Base-by-base conservation (phyloP, 1,139 yeast genomes). In the Yamadazyma dushanensis region DNA sequence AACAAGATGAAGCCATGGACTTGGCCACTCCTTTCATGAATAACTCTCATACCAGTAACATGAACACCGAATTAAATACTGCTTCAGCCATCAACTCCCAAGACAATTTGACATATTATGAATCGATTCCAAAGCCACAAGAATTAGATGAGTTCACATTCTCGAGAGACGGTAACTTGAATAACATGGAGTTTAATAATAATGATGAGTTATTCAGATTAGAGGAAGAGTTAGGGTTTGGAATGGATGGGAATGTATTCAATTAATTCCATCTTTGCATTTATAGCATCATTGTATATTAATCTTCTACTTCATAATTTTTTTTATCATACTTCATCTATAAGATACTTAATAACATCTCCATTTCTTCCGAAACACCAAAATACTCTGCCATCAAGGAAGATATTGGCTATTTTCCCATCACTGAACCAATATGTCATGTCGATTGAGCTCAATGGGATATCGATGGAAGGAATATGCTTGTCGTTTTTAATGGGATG, bases 341-440 rank as follows among this genome's bases (percentile, higher is more conserved):
- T 49, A 30, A 34, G 34, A 36, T 56, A 59, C 33, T 65, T 64
- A 32, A 76, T 63, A 9, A 76, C 53, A 53, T 78, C 83, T 2
- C 83, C 83, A 29, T 68, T 70, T 33, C 69, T 65, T 2, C 73
- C 68, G 53, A 70, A 73, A 17, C 75, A 67, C 82, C 81, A 77
- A 32, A 77, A 63, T 36, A 57, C 59, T 15, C 44, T 41, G 2
- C 58, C 49, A 31, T 66, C 73, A 27, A 73, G 53, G 40, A 61
- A 59, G 23, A 74, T 53, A 3, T 74, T 72, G 34, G 68, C 65
- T 25, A 76, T 54, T 39, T 76, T 64, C 2, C 80, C 79, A 44
- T 64, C 65, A 11, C 49, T 49, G 5, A 59, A 49, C 46, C 62
- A 58, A 24, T 46, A 43, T 1, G 70, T 57, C 31, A 70, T 49